Percentiles rank a stretch among this genome's conserved stretches.
These are phyloP conservation scores for Solanum raphanifolium DNA, from an alignment of 257 asterid genomes.

Conservation along the genomic window DNA sequence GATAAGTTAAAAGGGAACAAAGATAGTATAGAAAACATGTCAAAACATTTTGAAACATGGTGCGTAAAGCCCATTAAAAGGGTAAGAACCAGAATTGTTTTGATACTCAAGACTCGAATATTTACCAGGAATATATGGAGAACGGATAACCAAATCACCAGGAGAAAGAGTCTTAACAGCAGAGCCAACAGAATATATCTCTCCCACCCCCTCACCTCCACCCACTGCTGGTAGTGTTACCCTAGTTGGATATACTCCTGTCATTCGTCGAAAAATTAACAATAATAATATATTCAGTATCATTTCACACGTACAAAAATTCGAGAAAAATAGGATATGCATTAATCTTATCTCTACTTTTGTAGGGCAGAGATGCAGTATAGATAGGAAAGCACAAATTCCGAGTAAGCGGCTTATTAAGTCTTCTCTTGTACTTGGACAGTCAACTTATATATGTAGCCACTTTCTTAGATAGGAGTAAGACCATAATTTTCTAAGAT, in stretches of 20 bases:
- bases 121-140: slow-evolving; percentile 56
- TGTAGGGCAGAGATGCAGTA: not conserved
- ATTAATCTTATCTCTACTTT: not conserved
- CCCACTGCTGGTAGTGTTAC: slow-evolving; percentile 84
- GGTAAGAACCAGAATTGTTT: too few relatives aligned
- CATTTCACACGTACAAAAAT: not conserved
- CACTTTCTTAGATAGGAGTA: not conserved
- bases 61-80: not conserved
- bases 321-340: not conserved
- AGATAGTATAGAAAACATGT: too few relatives aligned
- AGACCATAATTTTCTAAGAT: not conserved
- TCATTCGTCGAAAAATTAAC: not conserved
- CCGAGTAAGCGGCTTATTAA: not conserved
- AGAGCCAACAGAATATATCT: slow-evolving; percentile 64
- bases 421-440: too few relatives aligned
- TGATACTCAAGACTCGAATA: not conserved
- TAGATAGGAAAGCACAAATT: not conserved
- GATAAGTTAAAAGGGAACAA: too few relatives aligned
- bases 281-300: not conserved
- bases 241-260: slow-evolving; percentile 88
- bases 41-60: too few relatives aligned
- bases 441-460: too few relatives aligned
- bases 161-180: slow-evolving; percentile 51
- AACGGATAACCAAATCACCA: slow-evolving; percentile 88
- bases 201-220: slow-evolving; percentile 93